A percentile compares a stretch with the other conserved stretches of the same genome.
Evolutionary conservation across 805 yeast species (phyloP).

Genomic region (Isabelozyma pseudorhagii): DNA sequence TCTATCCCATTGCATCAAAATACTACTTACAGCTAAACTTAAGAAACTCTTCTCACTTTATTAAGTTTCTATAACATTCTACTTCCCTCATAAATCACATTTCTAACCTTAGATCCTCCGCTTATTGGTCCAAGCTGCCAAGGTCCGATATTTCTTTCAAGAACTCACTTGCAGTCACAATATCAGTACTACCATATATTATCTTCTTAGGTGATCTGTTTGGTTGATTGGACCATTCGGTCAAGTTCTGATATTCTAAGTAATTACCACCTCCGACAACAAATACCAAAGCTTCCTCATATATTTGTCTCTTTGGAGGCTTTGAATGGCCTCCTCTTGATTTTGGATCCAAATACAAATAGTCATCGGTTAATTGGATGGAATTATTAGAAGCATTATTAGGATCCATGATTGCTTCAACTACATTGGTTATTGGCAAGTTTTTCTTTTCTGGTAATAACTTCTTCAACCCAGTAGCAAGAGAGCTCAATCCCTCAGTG

Average conservation of each 20-base stretch:
- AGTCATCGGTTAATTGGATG: slow-evolving; percentile 80
- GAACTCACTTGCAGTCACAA: slow-evolving; percentile 67
- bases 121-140: slow-evolving; percentile 23
- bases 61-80: background rate
- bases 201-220: slow-evolving; percentile 47
- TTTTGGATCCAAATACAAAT: slow-evolving; percentile 85
- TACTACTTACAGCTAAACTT: too few species aligned
- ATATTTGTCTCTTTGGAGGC: slow-evolving; percentile 81
- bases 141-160: slow-evolving; percentile 61
- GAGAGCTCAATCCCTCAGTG: slow-evolving; percentile 84
- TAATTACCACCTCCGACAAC: slow-evolving; percentile 97
- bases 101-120: background rate
- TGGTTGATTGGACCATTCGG: slow-evolving; percentile 69
- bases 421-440: slow-evolving; percentile 85
- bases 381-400: slow-evolving; percentile 56
- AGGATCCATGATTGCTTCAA: slow-evolving; percentile 91
- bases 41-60: too few species aligned
- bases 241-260: slow-evolving; percentile 88
- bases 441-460: slow-evolving; percentile 84
- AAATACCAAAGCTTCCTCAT: slow-evolving; percentile 81
- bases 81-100: background rate
- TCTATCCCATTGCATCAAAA: too few species aligned
- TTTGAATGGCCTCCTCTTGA: slow-evolving; percentile 87
- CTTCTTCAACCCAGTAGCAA: slow-evolving; percentile 84
- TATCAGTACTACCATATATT: slow-evolving; percentile 83